Evolutionary conservation across 202 grass and related monocot genomes (phyloP), one percentile per base, ranked within the genome.

Genomic region (Setaria viridis): DNA sequence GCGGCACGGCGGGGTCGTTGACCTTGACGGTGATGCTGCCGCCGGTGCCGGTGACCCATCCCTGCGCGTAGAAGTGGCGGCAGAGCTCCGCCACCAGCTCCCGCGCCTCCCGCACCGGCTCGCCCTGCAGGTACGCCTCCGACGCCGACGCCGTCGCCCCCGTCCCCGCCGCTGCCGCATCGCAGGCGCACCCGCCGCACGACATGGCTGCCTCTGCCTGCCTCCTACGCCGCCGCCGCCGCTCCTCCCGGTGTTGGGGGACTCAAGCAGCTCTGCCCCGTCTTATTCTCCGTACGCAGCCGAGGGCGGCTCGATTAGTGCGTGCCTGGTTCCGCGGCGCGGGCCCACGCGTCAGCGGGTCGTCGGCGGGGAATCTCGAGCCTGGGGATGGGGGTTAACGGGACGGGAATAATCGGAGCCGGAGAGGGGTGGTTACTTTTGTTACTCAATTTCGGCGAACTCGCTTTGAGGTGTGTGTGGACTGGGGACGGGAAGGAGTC

Each of bases 1-100:
- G 94, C 12, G 89, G 84, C 41, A 95, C 71, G 45, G 86, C 79
- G 17, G 89, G 89, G 72, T 95, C 96, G 79, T 99, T 94, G 83
- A 88, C 93, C 86, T 99, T 94, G 85, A 99, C 87, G 71, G 96
- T 99, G 86, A 99, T 94, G 82, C 96, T 99, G 42, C 93, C 96
- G 72, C 96, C 93, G 56, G 96, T 99, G 54, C 96, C 96, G 17
- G 96, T 96, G 73, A 99, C 93, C 93, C 96, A 95, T 0, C 93
- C 96, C 84, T 92, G 90, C 33, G 60, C 32, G 90, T 99, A 99
- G 84, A 98, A 98, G 84, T 94, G 93, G 42, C 93, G 96, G 67
- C 93, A 98, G 29, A 95, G 91, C 59, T 95, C 91, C 10, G 96
- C 84, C 58, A 98, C 96, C 54, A 98, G 88, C 84, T 89, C 85